A percentile compares a stretch with the other conserved stretches of the same genome.
phyloP scores from a whole-genome alignment of 305 asterid genomes.

The Rubia peregrina region DNA sequence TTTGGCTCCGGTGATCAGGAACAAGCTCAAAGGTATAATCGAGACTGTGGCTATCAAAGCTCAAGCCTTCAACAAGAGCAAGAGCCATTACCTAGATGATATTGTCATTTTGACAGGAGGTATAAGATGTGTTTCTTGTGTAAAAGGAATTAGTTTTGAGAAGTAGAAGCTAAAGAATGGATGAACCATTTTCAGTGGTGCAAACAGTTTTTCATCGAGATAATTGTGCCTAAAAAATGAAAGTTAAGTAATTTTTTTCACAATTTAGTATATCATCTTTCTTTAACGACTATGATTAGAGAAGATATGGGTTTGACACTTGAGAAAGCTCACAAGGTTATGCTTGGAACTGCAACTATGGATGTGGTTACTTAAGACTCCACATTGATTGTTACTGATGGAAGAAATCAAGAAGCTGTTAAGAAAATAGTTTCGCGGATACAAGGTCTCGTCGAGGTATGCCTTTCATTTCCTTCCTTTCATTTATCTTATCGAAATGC shows the following conservation, averaged over 20 bases:
- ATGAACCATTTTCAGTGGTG: not conserved
- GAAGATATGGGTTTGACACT: slow-evolving; percentile 67
- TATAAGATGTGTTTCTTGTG: not conserved
- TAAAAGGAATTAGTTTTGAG: not conserved
- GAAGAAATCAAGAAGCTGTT: slow-evolving; percentile 54
- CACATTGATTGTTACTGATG: slow-evolving; percentile 63
- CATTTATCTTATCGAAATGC: not conserved
- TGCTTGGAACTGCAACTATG: slow-evolving; percentile 68
- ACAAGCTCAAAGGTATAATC: slow-evolving; percentile 55
- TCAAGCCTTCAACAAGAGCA: slow-evolving; percentile 70
- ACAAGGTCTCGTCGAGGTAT: slow-evolving; percentile 23
- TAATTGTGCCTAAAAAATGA: not conserved
- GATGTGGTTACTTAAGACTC: slow-evolving; percentile 66
- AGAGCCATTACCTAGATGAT: slow-evolving; percentile 29
- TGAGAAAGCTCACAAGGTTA: slow-evolving; percentile 44
- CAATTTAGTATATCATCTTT: not conserved
- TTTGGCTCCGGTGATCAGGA: slow-evolving; percentile 22
- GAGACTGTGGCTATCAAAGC: slow-evolving; percentile 74
- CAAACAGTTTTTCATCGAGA: not conserved
- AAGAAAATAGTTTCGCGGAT: slow-evolving; percentile 47
- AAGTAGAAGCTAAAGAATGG: not conserved
- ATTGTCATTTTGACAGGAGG: slow-evolving; percentile 8
- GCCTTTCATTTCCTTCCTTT: not conserved
- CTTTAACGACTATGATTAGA: slow-evolving; percentile 68
- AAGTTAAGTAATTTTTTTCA: not conserved